phyloP scores from a whole-genome alignment of 352 stramenopile genomes.

The Globisporangium nodosum region DNA sequence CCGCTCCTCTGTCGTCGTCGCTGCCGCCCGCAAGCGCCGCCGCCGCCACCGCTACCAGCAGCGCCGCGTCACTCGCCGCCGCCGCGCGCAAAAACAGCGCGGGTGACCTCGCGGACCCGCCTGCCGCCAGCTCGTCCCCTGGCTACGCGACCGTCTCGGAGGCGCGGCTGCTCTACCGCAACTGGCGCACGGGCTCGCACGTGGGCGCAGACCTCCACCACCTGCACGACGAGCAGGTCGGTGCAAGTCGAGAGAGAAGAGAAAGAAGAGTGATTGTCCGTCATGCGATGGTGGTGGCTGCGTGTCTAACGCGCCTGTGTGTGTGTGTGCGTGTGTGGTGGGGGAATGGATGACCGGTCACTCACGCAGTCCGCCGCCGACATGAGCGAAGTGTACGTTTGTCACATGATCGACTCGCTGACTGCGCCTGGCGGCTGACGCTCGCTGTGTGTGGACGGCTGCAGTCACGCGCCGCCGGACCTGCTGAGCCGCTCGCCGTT shows the following conservation, averaged over 20 bases:
- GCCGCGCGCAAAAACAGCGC: constrained; percentile 47
- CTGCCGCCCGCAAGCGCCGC: background rate
- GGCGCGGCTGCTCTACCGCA: constrained; percentile 66
- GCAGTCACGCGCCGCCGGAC: constrained; percentile 34
- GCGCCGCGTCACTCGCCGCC: background rate
- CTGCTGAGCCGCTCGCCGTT: constrained; percentile 61
- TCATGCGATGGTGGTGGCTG: background rate
- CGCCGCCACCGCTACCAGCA: background rate
- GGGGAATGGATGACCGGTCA: background rate
- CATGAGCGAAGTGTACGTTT: constrained; percentile 63
- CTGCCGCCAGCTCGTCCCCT: constrained; percentile 29
- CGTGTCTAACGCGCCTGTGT: background rate
- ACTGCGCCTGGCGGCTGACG: background rate
- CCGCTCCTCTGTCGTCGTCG: background rate
- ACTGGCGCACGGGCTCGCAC: constrained; percentile 69
- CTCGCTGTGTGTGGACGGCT: too few species aligned
- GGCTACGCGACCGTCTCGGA: constrained; percentile 39
- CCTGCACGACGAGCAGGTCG: constrained; percentile 1
- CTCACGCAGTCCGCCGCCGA: background rate
- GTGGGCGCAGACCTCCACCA: constrained; percentile 26
- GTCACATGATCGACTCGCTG: background rate
- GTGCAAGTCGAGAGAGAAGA: too few species aligned
- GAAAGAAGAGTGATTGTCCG: too few species aligned
- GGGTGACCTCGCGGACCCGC: constrained; percentile 54
- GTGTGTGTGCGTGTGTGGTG: background rate